These are phyloP conservation scores for Saitoella complicata DNA, from an alignment of 805 yeast species.

Conservation along the genomic window DNA sequence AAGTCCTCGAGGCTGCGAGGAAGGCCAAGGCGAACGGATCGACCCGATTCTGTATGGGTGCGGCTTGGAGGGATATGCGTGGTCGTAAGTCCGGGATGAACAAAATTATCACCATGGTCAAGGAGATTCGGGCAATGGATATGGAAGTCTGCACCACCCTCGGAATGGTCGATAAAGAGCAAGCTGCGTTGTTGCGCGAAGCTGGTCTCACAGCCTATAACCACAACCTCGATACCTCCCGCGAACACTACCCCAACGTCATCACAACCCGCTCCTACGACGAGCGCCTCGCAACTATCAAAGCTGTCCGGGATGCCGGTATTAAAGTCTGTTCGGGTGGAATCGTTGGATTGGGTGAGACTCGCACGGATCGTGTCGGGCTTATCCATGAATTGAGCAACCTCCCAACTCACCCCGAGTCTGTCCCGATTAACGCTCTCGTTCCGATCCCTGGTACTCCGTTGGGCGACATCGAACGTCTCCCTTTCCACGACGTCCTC, in stretches of 20 bases:
- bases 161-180: slow-evolving; percentile 60
- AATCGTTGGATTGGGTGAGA: slow-evolving; percentile 63
- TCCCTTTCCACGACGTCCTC: slow-evolving; percentile 45
- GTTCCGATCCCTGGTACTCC: slow-evolving; percentile 74
- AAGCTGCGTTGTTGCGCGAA: slow-evolving; percentile 41
- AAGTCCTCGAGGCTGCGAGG: slow-evolving; percentile 46
- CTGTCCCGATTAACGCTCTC: slow-evolving; percentile 61
- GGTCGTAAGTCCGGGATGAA: slow-evolving; percentile 56
- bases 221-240: slow-evolving; percentile 65
- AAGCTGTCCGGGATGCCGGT: slow-evolving; percentile 46
- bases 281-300: slow-evolving; percentile 51
- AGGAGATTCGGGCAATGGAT: slow-evolving; percentile 43
- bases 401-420: slow-evolving; percentile 60
- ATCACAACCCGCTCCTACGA: slow-evolving; percentile 56
- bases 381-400: slow-evolving; percentile 52
- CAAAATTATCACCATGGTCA: slow-evolving; percentile 48
- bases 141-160: slow-evolving; percentile 69
- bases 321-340: slow-evolving; percentile 66
- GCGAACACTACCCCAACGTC: slow-evolving; percentile 59
- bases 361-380: slow-evolving; percentile 52
- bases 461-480: slow-evolving; percentile 40
- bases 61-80: slow-evolving; percentile 77
- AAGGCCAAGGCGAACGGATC: slow-evolving; percentile 55
- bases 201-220: slow-evolving; percentile 71
- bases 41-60: slow-evolving; percentile 71